Evolutionary conservation across 2,329 filamentous ascomycete species (phyloP).

Genomic region (Sclerotinia sclerotiorum): DNA sequence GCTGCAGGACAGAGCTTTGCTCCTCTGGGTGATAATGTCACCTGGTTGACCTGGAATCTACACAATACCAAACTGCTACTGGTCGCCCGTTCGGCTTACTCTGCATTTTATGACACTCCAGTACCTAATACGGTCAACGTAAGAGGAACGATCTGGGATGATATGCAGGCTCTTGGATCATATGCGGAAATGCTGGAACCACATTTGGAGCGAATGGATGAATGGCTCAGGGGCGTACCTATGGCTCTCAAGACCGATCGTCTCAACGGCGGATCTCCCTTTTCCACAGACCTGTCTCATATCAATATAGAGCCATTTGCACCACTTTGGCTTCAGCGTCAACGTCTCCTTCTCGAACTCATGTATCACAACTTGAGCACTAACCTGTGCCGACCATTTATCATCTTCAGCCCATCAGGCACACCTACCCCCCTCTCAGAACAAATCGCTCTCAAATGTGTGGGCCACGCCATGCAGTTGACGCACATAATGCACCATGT

Average conservation of each 20-base stretch:
- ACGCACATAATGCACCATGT: conserved; percentile 45
- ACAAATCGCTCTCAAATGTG: conserved; percentile 37
- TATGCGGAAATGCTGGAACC: conserved; percentile 37
- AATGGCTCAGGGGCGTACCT: conserved; percentile 44
- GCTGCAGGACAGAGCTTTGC: conserved; percentile 37
- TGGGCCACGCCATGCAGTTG: conserved; percentile 42
- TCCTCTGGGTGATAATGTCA: conserved; percentile 38
- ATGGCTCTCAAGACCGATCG: conserved; percentile 43
- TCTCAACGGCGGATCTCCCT: conserved; percentile 37
- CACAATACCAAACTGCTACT: conserved; percentile 40
- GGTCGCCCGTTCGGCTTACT: conserved; percentile 38
- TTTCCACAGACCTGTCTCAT: conserved; percentile 44
- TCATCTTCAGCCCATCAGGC: conserved; percentile 39
- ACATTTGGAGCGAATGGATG: conserved; percentile 36
- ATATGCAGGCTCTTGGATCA: conserved; percentile 37
- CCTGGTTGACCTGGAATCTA: conserved; percentile 40
- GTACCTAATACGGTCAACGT: conserved; percentile 32
- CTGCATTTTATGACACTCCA: conserved; percentile 38
- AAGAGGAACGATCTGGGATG: conserved; percentile 36
- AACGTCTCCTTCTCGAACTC: conserved; percentile 47
- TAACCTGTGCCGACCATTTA: conserved; percentile 45
- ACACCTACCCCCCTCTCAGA: conserved; percentile 35
- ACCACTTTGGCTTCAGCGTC: conserved; percentile 47
- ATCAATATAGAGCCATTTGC: conserved; percentile 41
- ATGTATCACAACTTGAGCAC: conserved; percentile 46